Evolutionary conservation across 2,329 filamentous ascomycete genomes (phyloP), one percentile per base, ranked within the genome.

Genomic region (Blumeria hordei): DNA sequence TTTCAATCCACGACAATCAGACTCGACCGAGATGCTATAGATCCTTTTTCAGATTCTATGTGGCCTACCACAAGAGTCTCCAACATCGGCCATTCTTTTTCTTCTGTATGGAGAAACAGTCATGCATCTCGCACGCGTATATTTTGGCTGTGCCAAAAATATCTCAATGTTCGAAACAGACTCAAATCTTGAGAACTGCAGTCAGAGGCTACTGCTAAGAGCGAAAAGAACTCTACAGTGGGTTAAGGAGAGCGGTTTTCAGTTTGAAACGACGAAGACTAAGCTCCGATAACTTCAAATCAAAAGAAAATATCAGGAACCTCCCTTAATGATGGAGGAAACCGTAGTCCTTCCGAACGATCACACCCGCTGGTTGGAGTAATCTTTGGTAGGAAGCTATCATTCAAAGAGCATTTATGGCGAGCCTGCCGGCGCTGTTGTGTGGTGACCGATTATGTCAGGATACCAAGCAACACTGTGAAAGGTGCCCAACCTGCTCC

Each of bases 401-500:
- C 9, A 14, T 41, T 41, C 16, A 41, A 41, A 11, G 4, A 11
- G 10, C 37, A 41, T 41, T 1, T 41, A 12, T 16, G 9, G 12
- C 37, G 12, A 5, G 37, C 9, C 9, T 41, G 37, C 37, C 37
- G 16, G 16, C 37, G 37, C 12, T 41, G 12, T 7, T 16, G 9
- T 6, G 16, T 41, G 16, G 37, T 41, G 16, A 41, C 37, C 9
- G 37, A 41, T 41, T 9, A 41, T 11, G 9, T 41, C 12, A 12
- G 9, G 12, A 12, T 12, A 16, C 16, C 10, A 11, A 14, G 37
- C 16, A 41, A 41, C 2, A 41, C 58, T 62, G 62, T 28, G 62
- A 41, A 11, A 62, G 7, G 63, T 63, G 21, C 57, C 57, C 43
- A 59, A 56, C 54, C 56, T 60, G 12, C 59, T 54, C 16, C 9